A percentile compares a stretch with the other conserved stretches of the same genome.
These are phyloP conservation scores for Petunia hybrid DNA, from an alignment of 305 asterid species.

Conservation along the genomic window DNA sequence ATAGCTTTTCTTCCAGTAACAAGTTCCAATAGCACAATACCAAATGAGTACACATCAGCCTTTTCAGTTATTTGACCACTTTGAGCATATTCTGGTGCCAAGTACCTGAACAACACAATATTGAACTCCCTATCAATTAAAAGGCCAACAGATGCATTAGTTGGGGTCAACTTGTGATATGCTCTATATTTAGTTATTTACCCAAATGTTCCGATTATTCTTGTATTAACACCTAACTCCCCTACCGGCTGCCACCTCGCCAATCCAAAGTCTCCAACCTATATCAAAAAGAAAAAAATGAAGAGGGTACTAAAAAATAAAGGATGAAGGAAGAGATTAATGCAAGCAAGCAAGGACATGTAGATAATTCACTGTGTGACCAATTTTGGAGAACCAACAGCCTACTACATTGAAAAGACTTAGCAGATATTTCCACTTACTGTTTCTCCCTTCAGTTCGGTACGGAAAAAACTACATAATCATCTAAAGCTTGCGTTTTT, in stretches of 20 bases:
- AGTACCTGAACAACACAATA: conserved; percentile 46
- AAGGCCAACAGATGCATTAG: conserved; percentile 10
- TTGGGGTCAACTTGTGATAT: neutral
- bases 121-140: neutral
- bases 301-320: conserved; percentile 13
- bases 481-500: neutral
- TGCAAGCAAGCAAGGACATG: neutral
- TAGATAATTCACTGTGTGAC: neutral
- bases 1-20: conserved; percentile 87
- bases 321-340: conserved; percentile 5
- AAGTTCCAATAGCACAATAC: conserved; percentile 74
- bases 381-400: neutral
- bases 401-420: neutral
- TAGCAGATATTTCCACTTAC: neutral
- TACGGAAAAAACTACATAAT: neutral
- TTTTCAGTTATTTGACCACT: conserved; percentile 81
- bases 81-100: conserved; percentile 89
- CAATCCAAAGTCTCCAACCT: conserved; percentile 96
- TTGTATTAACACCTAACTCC: conserved; percentile 59
- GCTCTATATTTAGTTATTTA: conserved; percentile 22
- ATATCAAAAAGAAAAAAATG: conserved; percentile 5
- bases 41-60: conserved; percentile 79
- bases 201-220: conserved; percentile 88
- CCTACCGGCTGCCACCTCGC: conserved; percentile 81
- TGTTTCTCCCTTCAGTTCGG: neutral